phyloP scores from a whole-genome alignment of 1,139 yeast species.

The Pneumocystis jirovecii region DNA sequence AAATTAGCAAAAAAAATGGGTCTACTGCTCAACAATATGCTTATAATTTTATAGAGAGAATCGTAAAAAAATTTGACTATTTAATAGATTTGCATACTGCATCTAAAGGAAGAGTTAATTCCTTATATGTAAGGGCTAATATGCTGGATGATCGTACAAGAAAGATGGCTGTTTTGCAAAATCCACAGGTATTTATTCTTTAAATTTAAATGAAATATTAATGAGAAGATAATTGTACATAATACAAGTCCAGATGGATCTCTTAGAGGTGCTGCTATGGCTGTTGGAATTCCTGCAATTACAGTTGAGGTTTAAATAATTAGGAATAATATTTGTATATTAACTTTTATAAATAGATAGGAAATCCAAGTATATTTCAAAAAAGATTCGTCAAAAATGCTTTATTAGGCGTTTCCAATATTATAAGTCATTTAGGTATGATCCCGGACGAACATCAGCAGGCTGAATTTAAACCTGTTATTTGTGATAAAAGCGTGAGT shows the following conservation, averaged over 20 bases:
- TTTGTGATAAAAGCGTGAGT: not conserved
- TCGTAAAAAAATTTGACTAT: not conserved
- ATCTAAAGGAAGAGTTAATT: not conserved
- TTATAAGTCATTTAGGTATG: not conserved
- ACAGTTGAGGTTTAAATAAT: not conserved
- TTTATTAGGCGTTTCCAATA: not conserved
- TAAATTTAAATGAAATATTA: not conserved
- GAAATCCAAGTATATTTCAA: not conserved
- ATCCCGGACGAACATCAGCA: not conserved
- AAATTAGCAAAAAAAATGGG: not conserved
- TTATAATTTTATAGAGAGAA: not conserved
- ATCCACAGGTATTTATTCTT: not conserved
- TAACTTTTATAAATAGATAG: not conserved
- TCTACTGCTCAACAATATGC: slow-evolving; percentile 1
- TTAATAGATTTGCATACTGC: not conserved
- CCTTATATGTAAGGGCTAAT: not conserved
- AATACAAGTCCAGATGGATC: not conserved
- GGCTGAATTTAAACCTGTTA: not conserved
- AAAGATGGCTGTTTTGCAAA: not conserved
- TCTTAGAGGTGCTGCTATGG: not conserved
- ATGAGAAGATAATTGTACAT: not conserved
- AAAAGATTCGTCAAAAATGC: not conserved
- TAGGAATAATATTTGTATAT: not conserved
- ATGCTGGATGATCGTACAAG: not conserved
- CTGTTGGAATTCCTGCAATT: not conserved